Base-by-base conservation (phyloP, 768 basidiomycete species). In the Lentinula raphanica region DNA sequence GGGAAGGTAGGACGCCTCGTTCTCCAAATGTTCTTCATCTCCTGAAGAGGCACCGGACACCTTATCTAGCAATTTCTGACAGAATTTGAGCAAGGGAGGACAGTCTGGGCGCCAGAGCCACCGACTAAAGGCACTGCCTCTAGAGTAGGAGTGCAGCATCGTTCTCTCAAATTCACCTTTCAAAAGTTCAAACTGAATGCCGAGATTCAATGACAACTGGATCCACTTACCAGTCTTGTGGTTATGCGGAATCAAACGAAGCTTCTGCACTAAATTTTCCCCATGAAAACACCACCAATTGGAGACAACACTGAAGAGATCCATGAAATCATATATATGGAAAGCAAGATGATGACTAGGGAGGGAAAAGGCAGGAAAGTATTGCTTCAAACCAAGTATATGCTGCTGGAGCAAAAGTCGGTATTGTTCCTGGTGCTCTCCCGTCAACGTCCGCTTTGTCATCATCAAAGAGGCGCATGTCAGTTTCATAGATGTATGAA, bases 261-360 rank as follows among this genome's bases (percentile, higher is more conserved):
- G 54, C 1, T 49, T 29, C 0, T 68, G 64, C 36, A 70, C 69
- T 0, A 71, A 32, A 1, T 56, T 45, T 25, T 71, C 58, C 5
- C 68, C 68, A 0, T 63, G 65, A 57, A 66, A 70, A 1, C 61
- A 56, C 65, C 69, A 69, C 65, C 65, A 70, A 49, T 58, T 48
- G 17, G 42, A 57, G 3, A 59, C 50, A 17, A 44, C 21, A 8
- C 60, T 49, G 39, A 63, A 65, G 2, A 54, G 46, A 28, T 21
- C n/a, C 7, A 63, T 49, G 46, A 58, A 63, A 32, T 65, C 60
- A 39, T 55, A 61, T 25, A 63, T 61, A 54, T 65, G 64, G 49
- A 63, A 63, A 8, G 11, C 51, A 11, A 53, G n/a, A 31, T 53
- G 51, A 28, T 53, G 51, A 53, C 23, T 38, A 15, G 51, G 58